Evolutionary conservation across 768 basidiomycete genomes (phyloP), one percentile per base, ranked within the genome.

Genomic region (Rhizopogon vesiculosus): DNA sequence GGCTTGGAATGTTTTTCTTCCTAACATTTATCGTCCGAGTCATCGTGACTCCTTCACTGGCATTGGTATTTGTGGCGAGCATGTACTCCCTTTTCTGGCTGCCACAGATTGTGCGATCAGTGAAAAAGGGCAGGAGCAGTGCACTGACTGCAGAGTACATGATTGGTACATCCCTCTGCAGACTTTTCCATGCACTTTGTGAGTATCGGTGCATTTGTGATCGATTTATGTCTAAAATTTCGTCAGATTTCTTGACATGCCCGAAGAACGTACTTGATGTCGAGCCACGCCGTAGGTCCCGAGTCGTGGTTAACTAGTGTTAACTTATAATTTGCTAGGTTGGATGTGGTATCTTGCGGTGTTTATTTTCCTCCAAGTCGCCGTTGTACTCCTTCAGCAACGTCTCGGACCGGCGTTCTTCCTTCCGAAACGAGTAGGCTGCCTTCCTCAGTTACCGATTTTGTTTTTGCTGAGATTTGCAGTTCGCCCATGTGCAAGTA

Each of bases 251-350:
- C 61, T 73, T 94, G 65, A 79, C 78, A 1, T 95, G 90, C 64
- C 89, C 92, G 1, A 84, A 84, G 64, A 97, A 95, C 64, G 87
- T 95, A 6, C 76, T 95, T 55, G 92, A 95, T 56, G 77, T 92
- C 15, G 80, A 89, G 59, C 82, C 88, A 13, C 79, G 86, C 57
- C 65, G 91, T 93, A 64, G 57, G 86, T 76, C 1, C 16, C 44
- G 25, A 16, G 22, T 48, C 19, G 15, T 45, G 22, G 10, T 29
- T 0, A 16, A 42, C 43, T 38, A 31, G 6, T 43, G 54, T 45
- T 57, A 50, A 54, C 44, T 38, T 56, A 28, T 31, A 18, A 2
- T 59, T 56, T 44, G 55, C 22, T 59, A 90, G 88, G 70, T 40
- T 91, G 89, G 89, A 75, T 84, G 9, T 85, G 80, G 65, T 63